These are phyloP conservation scores for Quambalaria eucalypti DNA, from an alignment of 1,284 basidiomycete species.

Conservation along the genomic window DNA sequence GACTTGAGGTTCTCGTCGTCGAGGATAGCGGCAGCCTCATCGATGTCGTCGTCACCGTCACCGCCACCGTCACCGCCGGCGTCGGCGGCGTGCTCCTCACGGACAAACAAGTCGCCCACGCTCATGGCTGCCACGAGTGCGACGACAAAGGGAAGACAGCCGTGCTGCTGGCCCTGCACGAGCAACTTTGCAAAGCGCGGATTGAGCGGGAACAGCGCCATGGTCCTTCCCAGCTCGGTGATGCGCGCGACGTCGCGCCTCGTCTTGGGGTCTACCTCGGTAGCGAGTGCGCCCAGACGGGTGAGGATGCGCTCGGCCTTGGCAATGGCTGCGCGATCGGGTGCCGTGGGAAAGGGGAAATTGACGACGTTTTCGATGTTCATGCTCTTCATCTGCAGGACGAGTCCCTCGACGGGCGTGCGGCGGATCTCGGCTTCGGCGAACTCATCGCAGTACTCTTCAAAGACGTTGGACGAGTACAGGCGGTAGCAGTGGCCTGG, in stretches of 20 bases:
- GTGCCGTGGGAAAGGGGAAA: constrained; percentile 96
- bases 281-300: constrained; percentile 64
- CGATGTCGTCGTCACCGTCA: constrained; percentile 52
- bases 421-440: constrained; percentile 84
- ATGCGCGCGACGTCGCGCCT: constrained; percentile 53
- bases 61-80: constrained; percentile 51
- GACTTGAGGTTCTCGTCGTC: constrained; percentile 48
- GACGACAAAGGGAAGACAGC: constrained; percentile 82
- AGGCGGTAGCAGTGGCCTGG: constrained; percentile 71
- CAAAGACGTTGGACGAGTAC: constrained; percentile 69
- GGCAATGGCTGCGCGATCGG: constrained; percentile 66
- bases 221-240: constrained; percentile 76
- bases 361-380: constrained; percentile 92
- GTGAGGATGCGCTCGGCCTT: constrained; percentile 74
- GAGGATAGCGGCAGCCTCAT: constrained; percentile 11
- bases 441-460: constrained; percentile 82
- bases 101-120: constrained; percentile 90
- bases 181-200: constrained; percentile 92
- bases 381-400: constrained; percentile 99
- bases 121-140: constrained; percentile 83
- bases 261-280: constrained; percentile 44
- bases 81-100: constrained; percentile 58
- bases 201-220: constrained; percentile 86
- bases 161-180: constrained; percentile 80
- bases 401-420: constrained; percentile 92